A percentile compares a stretch with the other conserved stretches of the same genome.
phyloP scores from a whole-genome alignment of 306 rosid genomes.

The Luffa aegyptiaca region DNA sequence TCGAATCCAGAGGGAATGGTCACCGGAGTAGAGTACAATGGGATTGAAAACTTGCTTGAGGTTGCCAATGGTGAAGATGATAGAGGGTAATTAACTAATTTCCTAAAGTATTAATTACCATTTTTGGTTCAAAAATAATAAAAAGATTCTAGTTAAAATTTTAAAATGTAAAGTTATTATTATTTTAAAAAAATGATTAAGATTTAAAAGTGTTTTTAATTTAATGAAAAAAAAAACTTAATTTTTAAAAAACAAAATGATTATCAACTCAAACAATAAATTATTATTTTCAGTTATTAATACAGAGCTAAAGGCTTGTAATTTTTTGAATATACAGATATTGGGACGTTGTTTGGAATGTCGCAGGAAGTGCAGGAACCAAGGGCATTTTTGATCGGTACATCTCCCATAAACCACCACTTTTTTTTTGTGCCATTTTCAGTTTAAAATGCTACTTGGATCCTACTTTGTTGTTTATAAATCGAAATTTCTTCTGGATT shows the following conservation, averaged over 20 bases:
- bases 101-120: not conserved
- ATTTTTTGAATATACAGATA: conserved; percentile 28
- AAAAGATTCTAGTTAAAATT: too few relatives aligned
- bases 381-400: conserved; percentile 71
- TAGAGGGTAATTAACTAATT: conserved; percentile 48
- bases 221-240: not conserved
- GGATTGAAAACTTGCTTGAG: conserved; percentile 68
- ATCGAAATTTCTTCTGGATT: not conserved
- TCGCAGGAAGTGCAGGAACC: conserved; percentile 32
- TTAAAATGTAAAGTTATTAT: too few relatives aligned
- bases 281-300: not conserved
- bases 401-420: not conserved
- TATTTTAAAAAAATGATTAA: not conserved
- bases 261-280: not conserved
- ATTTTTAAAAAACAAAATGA: not conserved
- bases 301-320: not conserved
- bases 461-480: not conserved
- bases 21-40: conserved; percentile 50
- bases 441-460: not conserved
- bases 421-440: not conserved
- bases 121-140: not conserved
- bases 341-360: conserved; percentile 94
- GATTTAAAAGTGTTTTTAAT: not conserved
- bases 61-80: conserved; percentile 20
- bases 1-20: conserved; percentile 73